A percentile compares a stretch with the other conserved stretches of the same genome.
phyloP scores from a whole-genome alignment of 352 stramenopile species.

The Pilasporangium apinafurcum region DNA sequence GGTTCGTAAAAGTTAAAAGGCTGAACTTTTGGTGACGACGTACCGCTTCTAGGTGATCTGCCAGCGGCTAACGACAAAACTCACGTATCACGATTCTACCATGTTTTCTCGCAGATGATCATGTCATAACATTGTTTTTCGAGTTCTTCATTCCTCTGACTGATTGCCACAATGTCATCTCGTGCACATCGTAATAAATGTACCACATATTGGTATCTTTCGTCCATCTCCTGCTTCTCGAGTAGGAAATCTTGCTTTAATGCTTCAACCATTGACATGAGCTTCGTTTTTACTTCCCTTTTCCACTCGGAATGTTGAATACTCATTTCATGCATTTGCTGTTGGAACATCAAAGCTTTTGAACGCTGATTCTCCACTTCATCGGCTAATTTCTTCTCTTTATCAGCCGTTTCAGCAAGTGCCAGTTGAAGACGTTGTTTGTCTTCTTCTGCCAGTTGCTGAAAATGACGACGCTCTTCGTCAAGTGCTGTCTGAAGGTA shows the following conservation, averaged over 20 bases:
- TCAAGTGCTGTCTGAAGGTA: slow-evolving; percentile 61
- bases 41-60: no score
- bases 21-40: no score
- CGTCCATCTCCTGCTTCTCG: slow-evolving; percentile 41
- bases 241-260: slow-evolving; percentile 44
- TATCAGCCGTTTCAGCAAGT: slow-evolving; percentile 49
- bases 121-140: slow-evolving; percentile 34
- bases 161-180: slow-evolving; percentile 58
- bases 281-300: slow-evolving; percentile 26
- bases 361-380: slow-evolving; percentile 61
- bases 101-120: slow-evolving; percentile 29
- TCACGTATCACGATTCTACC: slow-evolving; percentile 5
- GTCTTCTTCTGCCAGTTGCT: slow-evolving; percentile 50
- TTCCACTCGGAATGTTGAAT: slow-evolving; percentile 56
- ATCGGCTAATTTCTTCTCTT: slow-evolving; percentile 72
- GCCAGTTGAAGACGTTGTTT: slow-evolving; percentile 41
- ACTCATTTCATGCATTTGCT: slow-evolving; percentile 52
- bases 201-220: slow-evolving; percentile 41
- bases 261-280: slow-evolving; percentile 39
- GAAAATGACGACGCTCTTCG: slow-evolving; percentile 50
- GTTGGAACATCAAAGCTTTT: slow-evolving; percentile 38
- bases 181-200: slow-evolving; percentile 45
- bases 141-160: slow-evolving; percentile 44
- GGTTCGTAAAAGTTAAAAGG: no score
- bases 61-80: background rate